Conservation (phyloP, 2,329 filamentous ascomycete species). For the Claviceps capensis region DNA sequence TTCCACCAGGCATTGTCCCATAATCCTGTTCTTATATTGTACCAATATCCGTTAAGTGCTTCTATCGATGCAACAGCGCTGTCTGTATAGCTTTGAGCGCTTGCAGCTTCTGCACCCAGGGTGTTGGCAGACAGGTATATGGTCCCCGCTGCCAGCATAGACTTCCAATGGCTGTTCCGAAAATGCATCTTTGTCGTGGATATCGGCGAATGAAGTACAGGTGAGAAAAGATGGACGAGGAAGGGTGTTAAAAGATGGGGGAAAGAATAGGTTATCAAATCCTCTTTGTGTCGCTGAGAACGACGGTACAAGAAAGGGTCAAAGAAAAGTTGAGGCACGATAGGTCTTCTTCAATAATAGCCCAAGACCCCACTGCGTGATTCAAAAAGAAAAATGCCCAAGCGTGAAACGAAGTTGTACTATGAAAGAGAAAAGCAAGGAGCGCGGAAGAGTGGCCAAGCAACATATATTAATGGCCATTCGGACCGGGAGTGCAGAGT, state of each 20-base stretch:
- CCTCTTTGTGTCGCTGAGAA: neutral
- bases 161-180: neutral
- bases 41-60: constrained; percentile 43
- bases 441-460: neutral
- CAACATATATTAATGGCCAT: neutral
- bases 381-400: neutral
- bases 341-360: neutral
- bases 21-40: constrained; percentile 43
- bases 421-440: neutral
- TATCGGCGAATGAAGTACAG: neutral
- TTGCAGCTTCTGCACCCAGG: constrained; percentile 5
- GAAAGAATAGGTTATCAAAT: neutral
- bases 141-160: constrained; percentile 4
- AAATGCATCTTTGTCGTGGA: neutral
- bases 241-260: neutral
- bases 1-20: constrained; percentile 64
- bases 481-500: neutral
- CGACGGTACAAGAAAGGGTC: neutral
- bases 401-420: neutral
- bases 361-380: neutral
- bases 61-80: constrained; percentile 21
- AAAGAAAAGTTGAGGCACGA: neutral
- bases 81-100: constrained; percentile 16
- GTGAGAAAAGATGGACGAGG: neutral
- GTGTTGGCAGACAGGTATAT: neutral